Evolutionary conservation across 1,284 basidiomycete genomes (phyloP), one percentile per base, ranked within the genome.

Genomic region (Marasmius sp.): DNA sequence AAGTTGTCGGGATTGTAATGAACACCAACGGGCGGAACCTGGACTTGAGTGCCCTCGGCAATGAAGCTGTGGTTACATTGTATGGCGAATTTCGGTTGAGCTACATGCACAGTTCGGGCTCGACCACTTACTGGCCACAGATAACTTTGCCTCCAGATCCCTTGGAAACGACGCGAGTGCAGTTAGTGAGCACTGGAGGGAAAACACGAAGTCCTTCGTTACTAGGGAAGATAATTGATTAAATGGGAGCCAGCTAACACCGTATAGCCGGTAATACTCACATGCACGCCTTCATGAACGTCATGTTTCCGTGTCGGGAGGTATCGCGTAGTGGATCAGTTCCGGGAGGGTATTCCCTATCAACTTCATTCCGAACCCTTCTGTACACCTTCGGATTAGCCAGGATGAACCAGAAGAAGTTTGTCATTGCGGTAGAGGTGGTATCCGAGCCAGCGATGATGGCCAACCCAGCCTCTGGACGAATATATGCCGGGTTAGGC

Each of bases 141-240:
- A 75, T 65, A 33, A 68, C 61, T 52, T 67, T 68, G 50, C 70
- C 74, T 2, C 64, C 68, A 27, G 64, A 65, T 34, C 69, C 69
- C 49, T 38, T 59, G 12, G 70, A 68, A 5, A 68, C 67, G 33
- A 69, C 68, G 20, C 75, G 72, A 43, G 76, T 74, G 12, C 70
- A 70, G 8, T 75, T 70, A 37, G 70, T 71, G 7, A 74, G 67
- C 3, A 77, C 66, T 1, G 77, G 75, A 12, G 77, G 77, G n/a
- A 70, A 66, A 6, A 78, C 68, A 9, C 78, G 75, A 7, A 79
- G 62, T 27, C 67, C 65, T 58, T 83, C 81, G 58, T 78, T 78
- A 33, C 80, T 81, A 9, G n/a, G 33, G 41, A 20, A n/a, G 18
- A 52, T 18, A 8, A 12, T 2, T 6, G 41, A 6, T 6, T 12